These are phyloP conservation scores for Epichloe gansuensis DNA, from an alignment of 2,329 filamentous ascomycete species.

Conservation along the genomic window DNA sequence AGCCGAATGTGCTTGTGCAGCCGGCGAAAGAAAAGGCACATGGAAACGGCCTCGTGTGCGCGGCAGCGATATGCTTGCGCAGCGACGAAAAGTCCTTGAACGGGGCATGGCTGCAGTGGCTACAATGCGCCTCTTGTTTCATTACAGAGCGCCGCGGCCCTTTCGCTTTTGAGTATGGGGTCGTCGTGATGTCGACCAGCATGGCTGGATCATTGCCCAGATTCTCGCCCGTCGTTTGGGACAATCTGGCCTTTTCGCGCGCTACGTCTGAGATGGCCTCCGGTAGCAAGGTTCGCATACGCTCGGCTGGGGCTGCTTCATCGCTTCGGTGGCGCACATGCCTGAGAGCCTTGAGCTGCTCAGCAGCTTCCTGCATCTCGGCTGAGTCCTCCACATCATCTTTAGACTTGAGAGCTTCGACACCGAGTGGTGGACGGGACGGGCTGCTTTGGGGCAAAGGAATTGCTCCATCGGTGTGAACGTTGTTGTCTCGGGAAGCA, in stretches of 20 bases:
- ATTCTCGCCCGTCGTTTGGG: constrained; percentile 26
- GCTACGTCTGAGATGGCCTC: constrained; percentile 23
- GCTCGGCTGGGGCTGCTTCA: constrained; percentile 21
- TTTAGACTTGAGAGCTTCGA: constrained; percentile 19
- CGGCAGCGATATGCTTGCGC: constrained; percentile 54
- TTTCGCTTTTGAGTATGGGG: constrained; percentile 25
- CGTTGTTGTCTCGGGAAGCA: constrained; percentile 13
- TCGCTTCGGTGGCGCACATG: constrained; percentile 46
- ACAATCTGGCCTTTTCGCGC: constrained; percentile 10
- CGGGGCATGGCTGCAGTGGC: constrained; percentile 49
- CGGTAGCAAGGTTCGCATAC: constrained; percentile 27
- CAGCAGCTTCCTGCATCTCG: constrained; percentile 57
- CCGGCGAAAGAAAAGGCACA: constrained; percentile 81
- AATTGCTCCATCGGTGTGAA: constrained; percentile 13
- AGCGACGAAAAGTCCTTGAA: constrained; percentile 57
- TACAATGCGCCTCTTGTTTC: constrained; percentile 51
- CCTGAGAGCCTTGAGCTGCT: constrained; percentile 53
- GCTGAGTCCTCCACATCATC: constrained; percentile 45
- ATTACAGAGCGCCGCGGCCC: constrained; percentile 33
- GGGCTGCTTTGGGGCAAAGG: constrained; percentile 18
- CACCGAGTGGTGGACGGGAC: constrained; percentile 10
- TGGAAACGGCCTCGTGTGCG: constrained; percentile 62
- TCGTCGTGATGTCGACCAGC: constrained; percentile 13
- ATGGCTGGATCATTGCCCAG: constrained; percentile 15
- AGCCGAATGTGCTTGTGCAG: constrained; percentile 72